Evolutionary conservation across 768 basidiomycete species (phyloP), one percentile per base, ranked within the genome.

Genomic region (Tephrocybe rancida): DNA sequence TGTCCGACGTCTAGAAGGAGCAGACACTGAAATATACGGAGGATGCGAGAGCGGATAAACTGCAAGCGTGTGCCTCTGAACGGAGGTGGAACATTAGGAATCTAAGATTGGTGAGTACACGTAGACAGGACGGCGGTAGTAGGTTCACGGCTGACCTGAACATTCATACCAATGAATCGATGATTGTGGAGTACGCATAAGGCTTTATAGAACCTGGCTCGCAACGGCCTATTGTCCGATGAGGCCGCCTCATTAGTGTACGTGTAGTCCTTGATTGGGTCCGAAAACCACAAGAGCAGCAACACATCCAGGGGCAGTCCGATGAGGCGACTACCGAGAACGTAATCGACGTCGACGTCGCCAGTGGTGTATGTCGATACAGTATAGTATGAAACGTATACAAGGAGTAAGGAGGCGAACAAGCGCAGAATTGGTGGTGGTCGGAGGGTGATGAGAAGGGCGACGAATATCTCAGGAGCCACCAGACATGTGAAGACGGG

Each of bases 261-360:
- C n/a, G 10, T 48, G 41, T 48, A 54, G 16, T 54, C 52, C 46
- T 44, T 37, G 38, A 54, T 48, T 19, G 52, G 52, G n/a, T 54
- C 24, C 11, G 25, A 26, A 24, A 29, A 43, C 46, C 52, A 54
- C 22, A 54, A 26, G n/a, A 54, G 52, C 30, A 44, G 16, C 24
- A 54, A 16, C 25, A 44, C 52, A 21, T 16, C 35, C 9, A 54
- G 37, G 11, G 46, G 32, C 34, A 41, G 45, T 3, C 19, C 10
- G 16, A 39, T 47, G 29, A 54, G 25, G 5, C 32, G 41, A n/a
- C 46, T 18, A 11, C 53, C 53, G 11, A 54, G 3, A 25, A 30
- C 41, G 29, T 24, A 54, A 25, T 54, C 53, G 13, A 13, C 34
- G 6, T 25, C 41, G 25, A 54, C 22, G 9, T 35, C 16, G 7